phyloP scores from a whole-genome alignment of 768 basidiomycete species.

The Boletales sp. region DNA sequence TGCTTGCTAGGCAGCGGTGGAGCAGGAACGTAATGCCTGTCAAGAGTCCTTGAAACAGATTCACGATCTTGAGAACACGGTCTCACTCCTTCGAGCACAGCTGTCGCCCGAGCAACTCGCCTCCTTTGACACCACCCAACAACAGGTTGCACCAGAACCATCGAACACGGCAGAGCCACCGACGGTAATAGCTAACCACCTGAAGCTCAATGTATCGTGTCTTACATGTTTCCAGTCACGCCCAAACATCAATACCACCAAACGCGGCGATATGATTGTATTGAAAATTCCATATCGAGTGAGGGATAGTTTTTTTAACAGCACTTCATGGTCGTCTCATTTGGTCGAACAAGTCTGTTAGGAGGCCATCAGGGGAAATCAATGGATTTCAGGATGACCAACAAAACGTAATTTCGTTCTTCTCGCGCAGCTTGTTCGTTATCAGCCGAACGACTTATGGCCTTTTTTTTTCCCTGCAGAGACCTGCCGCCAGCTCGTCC shows the following conservation, averaged over 20 bases:
- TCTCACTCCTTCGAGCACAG: slow-evolving; percentile 15
- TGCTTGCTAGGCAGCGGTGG: slow-evolving; percentile 10
- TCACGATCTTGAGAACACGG: slow-evolving; percentile 14
- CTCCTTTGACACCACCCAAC: slow-evolving; percentile 6
- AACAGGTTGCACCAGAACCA: not conserved
- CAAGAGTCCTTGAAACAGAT: slow-evolving; percentile 12
- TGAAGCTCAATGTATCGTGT: not conserved
- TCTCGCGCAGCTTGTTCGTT: not conserved
- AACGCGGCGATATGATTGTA: slow-evolving; percentile 19
- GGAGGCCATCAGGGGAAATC: slow-evolving; percentile 4
- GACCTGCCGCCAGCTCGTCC: not conserved
- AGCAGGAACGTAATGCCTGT: slow-evolving; percentile 9
- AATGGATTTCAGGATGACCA: not conserved
- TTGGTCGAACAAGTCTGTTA: slow-evolving; percentile 5
- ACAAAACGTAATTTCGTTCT: slow-evolving; percentile 7
- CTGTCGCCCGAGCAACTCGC: slow-evolving; percentile 19
- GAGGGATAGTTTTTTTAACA: not conserved
- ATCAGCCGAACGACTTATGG: not conserved
- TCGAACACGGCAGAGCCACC: not conserved
- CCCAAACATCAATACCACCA: slow-evolving; percentile 5
- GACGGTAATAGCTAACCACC: slow-evolving; percentile 6
- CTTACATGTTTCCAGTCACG: slow-evolving; percentile 12
- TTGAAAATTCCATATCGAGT: slow-evolving; percentile 23
- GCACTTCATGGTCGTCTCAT: not conserved
- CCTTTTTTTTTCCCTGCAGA: not conserved